Conservation (phyloP, 257 asterid species). For the Przewalskia tangutica region DNA sequence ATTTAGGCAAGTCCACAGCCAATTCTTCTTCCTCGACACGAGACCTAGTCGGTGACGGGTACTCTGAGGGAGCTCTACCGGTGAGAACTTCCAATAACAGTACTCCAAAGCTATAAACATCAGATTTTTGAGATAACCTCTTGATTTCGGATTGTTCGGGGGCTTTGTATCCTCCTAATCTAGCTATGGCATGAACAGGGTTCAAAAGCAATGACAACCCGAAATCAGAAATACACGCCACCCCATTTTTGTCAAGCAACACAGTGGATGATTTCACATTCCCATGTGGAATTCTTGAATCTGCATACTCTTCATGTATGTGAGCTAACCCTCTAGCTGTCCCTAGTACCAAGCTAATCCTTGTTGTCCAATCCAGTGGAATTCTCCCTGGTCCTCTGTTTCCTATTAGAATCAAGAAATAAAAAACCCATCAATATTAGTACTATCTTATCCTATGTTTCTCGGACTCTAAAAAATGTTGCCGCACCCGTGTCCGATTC, state of each 20-base stretch:
- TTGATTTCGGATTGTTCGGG: constrained; percentile 70
- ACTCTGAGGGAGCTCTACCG: constrained; percentile 43
- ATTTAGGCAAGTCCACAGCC: constrained; percentile 54
- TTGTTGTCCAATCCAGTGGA: constrained; percentile 92
- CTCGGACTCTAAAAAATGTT: too few species aligned
- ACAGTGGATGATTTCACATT: constrained; percentile 65
- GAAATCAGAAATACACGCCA: constrained; percentile 73
- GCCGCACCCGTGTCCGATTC: too few species aligned
- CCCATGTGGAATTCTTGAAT: constrained; percentile 75
- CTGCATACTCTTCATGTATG: constrained; percentile 61
- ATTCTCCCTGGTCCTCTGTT: constrained; percentile 75
- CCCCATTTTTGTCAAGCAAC: constrained; percentile 66
- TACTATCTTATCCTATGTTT: background rate
- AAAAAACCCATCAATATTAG: background rate
- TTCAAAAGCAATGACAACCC: constrained; percentile 67
- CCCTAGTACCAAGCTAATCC: constrained; percentile 62
- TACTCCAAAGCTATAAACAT: constrained; percentile 82
- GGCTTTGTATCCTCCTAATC: constrained; percentile 76
- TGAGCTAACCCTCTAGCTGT: constrained; percentile 72
- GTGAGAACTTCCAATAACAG: constrained; percentile 61
- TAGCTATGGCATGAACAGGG: constrained; percentile 73
- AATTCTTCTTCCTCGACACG: constrained; percentile 29
- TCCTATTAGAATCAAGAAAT: constrained; percentile 25
- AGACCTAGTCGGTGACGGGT: constrained; percentile 30
- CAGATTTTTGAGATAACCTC: constrained; percentile 68